Conservation (phyloP, 306 rosid genomes). For the Oxytropis ochrocephala region DNA sequence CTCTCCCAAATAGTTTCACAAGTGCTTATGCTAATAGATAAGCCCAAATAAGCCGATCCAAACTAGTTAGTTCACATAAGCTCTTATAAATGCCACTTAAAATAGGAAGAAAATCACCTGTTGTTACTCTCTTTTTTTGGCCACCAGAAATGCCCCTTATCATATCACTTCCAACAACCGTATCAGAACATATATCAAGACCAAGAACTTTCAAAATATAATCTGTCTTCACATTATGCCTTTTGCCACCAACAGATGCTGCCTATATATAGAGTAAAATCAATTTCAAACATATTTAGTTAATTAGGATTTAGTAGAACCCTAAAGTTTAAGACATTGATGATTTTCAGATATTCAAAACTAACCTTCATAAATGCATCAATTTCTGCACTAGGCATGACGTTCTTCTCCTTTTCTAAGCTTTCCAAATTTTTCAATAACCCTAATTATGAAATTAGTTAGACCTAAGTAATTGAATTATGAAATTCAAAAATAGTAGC, state of each 20-base stretch:
- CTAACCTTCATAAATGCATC: conserved; percentile 91
- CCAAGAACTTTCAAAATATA: conserved; percentile 79
- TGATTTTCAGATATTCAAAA: not conserved
- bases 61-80: too few species aligned
- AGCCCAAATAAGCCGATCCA: too few species aligned
- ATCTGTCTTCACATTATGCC: conserved; percentile 71
- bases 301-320: not conserved
- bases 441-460: conserved; percentile 23
- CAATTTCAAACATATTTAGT: not conserved
- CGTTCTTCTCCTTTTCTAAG: conserved; percentile 57
- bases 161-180: conserved; percentile 81
- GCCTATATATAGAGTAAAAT: conserved; percentile 51
- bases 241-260: conserved; percentile 59
- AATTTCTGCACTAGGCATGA: conserved; percentile 64
- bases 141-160: conserved; percentile 87
- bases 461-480: not conserved
- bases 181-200: conserved; percentile 77
- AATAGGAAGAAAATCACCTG: conserved; percentile 43
- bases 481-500: not conserved
- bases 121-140: conserved; percentile 85
- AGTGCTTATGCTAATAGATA: too few species aligned
- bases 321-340: not conserved
- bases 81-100: not conserved
- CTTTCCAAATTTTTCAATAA: conserved; percentile 32
- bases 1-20: too few species aligned